A percentile compares a stretch with the other conserved stretches of the same genome.
Evolutionary conservation across 176 grass and related monocot species (phyloP).

Genomic region (Eleusine coracana): DNA sequence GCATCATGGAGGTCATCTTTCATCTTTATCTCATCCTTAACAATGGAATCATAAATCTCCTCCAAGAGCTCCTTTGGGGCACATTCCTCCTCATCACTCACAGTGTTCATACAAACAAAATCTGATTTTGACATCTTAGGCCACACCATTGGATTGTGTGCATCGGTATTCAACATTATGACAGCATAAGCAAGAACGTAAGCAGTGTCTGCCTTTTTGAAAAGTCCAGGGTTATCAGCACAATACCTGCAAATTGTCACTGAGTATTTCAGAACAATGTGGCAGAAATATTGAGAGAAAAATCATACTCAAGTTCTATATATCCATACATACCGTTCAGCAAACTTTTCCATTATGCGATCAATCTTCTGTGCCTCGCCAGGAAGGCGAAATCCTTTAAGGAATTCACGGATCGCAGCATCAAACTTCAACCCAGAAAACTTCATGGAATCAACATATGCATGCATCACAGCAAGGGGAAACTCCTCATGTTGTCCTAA

Average conservation of each 20-base stretch:
- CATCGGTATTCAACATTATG: slow-evolving; percentile 99
- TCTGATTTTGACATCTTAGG: slow-evolving; percentile 97
- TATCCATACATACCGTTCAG: slow-evolving; percentile 78
- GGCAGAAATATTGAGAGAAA: slow-evolving; percentile 19
- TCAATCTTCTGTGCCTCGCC: slow-evolving; percentile 99
- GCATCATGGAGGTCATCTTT: slow-evolving; percentile 58
- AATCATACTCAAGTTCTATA: slow-evolving; percentile 22
- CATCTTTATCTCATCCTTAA: slow-evolving; percentile 96
- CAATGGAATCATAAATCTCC: slow-evolving; percentile 98
- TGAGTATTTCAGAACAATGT: slow-evolving; percentile 30
- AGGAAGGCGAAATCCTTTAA: slow-evolving; percentile 96
- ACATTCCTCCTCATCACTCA: slow-evolving; percentile 85
- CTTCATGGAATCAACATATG: slow-evolving; percentile 98
- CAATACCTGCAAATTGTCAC: slow-evolving; percentile 83
- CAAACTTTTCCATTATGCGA: slow-evolving; percentile 99
- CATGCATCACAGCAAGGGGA: slow-evolving; percentile 98
- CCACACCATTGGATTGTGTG: slow-evolving; percentile 99
- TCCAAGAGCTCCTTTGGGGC: slow-evolving; percentile 85
- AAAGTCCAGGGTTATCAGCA: slow-evolving; percentile 98
- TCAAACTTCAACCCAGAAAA: slow-evolving; percentile 96
- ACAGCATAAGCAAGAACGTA: slow-evolving; percentile 99
- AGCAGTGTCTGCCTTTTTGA: slow-evolving; percentile 98
- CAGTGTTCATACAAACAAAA: slow-evolving; percentile 88
- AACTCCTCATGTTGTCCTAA: slow-evolving; percentile 98
- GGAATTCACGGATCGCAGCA: slow-evolving; percentile 87